Percentiles rank a stretch among this genome's conserved stretches.
Evolutionary conservation across 768 basidiomycete genomes (phyloP).

Genomic region (Lentinus brumalis): DNA sequence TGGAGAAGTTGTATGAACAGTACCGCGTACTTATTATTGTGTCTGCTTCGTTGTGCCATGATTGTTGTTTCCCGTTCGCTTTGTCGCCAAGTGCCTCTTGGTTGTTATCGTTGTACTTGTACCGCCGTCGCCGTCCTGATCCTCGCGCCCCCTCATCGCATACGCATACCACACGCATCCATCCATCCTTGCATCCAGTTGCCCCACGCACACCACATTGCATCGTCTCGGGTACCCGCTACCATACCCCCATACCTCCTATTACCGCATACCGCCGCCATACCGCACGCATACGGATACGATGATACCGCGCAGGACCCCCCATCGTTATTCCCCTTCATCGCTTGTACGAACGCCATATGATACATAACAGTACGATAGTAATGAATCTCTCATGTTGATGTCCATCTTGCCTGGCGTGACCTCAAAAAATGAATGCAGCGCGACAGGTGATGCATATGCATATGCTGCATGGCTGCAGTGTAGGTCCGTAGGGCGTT

Average conservation of each 20-base stretch:
- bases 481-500: too few relatives aligned
- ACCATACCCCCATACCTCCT: background rate
- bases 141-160: constrained; percentile 11
- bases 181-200: constrained; percentile 7
- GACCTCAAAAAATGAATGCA: background rate
- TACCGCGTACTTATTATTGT: constrained; percentile 15
- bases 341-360: constrained; percentile 1
- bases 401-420: background rate
- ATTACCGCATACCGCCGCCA: background rate
- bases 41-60: constrained; percentile 16
- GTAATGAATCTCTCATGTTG: background rate
- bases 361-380: constrained; percentile 1
- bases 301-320: constrained; percentile 16
- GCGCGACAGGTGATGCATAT: too few relatives aligned
- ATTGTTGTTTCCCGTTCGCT: constrained; percentile 13
- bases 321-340: background rate
- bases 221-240: constrained; percentile 4
- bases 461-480: too few relatives aligned
- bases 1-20: constrained; percentile 14
- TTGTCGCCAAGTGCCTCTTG: constrained; percentile 10
- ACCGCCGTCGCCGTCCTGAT: background rate
- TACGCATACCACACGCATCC: background rate
- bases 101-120: constrained; percentile 22
- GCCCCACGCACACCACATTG: background rate
- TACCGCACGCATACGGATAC: constrained; percentile 1